Percentiles rank a stretch among this genome's conserved stretches.
phyloP scores from a whole-genome alignment of 2,329 filamentous ascomycete genomes.

The Talaromyces sp. region DNA sequence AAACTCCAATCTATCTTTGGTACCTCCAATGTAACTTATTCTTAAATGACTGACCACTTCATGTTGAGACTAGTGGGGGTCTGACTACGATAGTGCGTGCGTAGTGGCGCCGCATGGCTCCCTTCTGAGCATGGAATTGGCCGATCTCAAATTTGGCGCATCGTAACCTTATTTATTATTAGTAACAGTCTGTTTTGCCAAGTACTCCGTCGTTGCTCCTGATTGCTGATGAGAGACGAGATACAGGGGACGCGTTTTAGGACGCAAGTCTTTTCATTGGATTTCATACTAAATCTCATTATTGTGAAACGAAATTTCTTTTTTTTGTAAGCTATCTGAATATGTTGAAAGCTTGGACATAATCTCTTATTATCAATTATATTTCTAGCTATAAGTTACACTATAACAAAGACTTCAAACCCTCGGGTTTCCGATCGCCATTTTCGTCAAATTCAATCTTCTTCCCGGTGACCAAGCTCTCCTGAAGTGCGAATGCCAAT shows the following conservation, averaged over 20 bases:
- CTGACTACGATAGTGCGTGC: neutral
- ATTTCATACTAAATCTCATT: neutral
- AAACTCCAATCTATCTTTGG: neutral
- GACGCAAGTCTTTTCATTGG: neutral
- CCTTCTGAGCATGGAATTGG: neutral
- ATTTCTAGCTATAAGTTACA: neutral
- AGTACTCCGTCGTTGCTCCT: neutral
- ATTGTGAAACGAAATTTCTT: neutral
- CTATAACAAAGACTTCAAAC: neutral
- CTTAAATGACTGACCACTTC: neutral
- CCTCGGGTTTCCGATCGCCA: neutral
- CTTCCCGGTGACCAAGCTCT: constrained; percentile 50
- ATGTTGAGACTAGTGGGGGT: neutral
- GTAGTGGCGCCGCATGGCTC: neutral
- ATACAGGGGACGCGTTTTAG: neutral
- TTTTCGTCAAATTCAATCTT: constrained; percentile 57
- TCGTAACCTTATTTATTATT: neutral
- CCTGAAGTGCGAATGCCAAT: constrained; percentile 45
- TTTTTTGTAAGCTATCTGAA: too few species aligned
- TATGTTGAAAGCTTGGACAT: too few species aligned
- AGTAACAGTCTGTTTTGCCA: neutral
- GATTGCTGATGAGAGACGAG: neutral
- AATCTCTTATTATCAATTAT: too few species aligned
- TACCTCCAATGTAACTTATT: neutral
- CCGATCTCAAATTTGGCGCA: neutral